Evolutionary conservation across 1,284 basidiomycete genomes (phyloP).

Genomic region (Clitocybe nebularis): DNA sequence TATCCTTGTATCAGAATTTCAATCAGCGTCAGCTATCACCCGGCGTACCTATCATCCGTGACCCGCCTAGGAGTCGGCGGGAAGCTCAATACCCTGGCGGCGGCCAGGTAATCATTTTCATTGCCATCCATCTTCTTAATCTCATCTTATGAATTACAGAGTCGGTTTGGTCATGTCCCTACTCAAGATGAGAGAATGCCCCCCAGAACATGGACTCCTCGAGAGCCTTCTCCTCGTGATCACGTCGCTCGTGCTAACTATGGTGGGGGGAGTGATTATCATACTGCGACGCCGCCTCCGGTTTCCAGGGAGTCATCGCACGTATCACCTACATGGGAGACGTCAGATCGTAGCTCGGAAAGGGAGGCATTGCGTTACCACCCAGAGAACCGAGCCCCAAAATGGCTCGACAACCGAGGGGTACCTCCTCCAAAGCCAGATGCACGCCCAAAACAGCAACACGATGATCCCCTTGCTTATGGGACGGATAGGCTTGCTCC

Average conservation of each 20-base stretch:
- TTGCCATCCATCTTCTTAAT: no score
- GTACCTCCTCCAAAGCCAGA: not conserved
- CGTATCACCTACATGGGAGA: conserved; percentile 19
- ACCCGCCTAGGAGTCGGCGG: not conserved
- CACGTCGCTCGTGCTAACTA: conserved; percentile 10
- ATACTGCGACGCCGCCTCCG: conserved; percentile 19
- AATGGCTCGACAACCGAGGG: conserved; percentile 11
- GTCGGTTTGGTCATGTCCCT: conserved; percentile 10
- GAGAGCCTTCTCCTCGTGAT: conserved; percentile 16
- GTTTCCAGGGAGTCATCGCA: conserved; percentile 20
- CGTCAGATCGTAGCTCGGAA: conserved; percentile 10
- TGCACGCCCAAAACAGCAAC: conserved; percentile 3
- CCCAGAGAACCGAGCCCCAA: conserved; percentile 6
- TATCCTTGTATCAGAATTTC: conserved; percentile 9
- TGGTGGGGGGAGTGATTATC: conserved; percentile 11
- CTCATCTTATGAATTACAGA: not conserved
- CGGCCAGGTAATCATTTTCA: not conserved
- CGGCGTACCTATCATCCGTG: not conserved
- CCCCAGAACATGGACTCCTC: conserved; percentile 21
- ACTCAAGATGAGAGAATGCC: conserved; percentile 6
- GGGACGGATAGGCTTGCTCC: conserved; percentile 2
- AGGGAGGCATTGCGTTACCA: conserved; percentile 5
- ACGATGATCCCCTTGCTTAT: conserved; percentile 7
- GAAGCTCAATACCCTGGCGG: not conserved
- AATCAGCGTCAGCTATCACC: conserved; percentile 3